A percentile compares a stretch with the other conserved stretches of the same genome.
phyloP scores from a whole-genome alignment of 306 rosid genomes.

The Vicia faba region DNA sequence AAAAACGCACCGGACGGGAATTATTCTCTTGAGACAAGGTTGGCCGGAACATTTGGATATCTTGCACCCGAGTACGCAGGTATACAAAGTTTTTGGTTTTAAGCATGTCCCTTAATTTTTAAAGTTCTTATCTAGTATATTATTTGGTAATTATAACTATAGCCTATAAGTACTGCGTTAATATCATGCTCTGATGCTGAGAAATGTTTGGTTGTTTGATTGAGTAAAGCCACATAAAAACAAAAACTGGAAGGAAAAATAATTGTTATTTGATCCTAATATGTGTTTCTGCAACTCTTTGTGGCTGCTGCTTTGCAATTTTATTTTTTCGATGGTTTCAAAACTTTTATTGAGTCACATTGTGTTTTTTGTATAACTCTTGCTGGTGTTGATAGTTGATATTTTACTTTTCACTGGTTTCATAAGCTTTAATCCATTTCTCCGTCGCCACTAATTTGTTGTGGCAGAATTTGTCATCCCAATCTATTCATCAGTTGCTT shows the following conservation, averaged over 20 bases:
- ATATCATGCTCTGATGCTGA: constrained; percentile 22
- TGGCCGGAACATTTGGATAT: constrained; percentile 98
- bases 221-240: neutral
- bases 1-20: constrained; percentile 81
- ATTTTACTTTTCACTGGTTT: too few relatives aligned
- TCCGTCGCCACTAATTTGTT: neutral
- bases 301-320: constrained; percentile 20
- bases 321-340: constrained; percentile 7
- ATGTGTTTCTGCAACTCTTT: neutral
- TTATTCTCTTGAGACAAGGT: constrained; percentile 76
- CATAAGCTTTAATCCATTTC: neutral
- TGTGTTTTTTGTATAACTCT: neutral
- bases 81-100: constrained; percentile 41
- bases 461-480: constrained; percentile 7
- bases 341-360: constrained; percentile 3
- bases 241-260: constrained; percentile 2
- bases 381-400: constrained; percentile 16
- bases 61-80: constrained; percentile 98
- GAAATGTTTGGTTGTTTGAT: constrained; percentile 14
- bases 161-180: constrained; percentile 16
- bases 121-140: neutral
- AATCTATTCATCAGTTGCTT: constrained; percentile 6
- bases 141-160: constrained; percentile 20
- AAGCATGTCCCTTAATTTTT: constrained; percentile 5
- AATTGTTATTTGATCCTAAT: constrained; percentile 21